Evolutionary conservation across 2,329 filamentous ascomycete species (phyloP), one percentile per base, ranked within the genome.

Genomic region (Diplodia mutila): DNA sequence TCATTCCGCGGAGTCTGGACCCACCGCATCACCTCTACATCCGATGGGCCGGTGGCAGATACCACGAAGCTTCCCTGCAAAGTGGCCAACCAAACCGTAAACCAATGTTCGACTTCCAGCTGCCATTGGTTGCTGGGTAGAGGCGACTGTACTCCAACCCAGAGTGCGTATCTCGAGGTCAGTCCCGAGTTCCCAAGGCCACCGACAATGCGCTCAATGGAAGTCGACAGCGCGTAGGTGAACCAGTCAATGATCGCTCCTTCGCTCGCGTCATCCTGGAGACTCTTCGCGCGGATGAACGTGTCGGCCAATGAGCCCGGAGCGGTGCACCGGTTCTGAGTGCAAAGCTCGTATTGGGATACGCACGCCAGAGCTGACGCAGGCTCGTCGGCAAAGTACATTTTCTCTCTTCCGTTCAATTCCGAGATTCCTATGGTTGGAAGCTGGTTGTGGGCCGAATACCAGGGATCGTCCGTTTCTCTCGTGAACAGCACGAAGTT

Each of bases 381-480:
- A 11, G 67, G 61, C 9, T 65, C 48, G 39, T 70, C 65, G 7
- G 16, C 54, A 4, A 37, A 12, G 32, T 65, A 68, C 6, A 18
- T 46, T 3, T 11, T 23, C n/a, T 11, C 8, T 23, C 4, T 16
- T 21, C 53, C 53, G 8, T 14, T 7, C 32, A 23, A 12, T 34
- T 4, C 16, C 9, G 27, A n/a, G n/a, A n/a, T n/a, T n/a, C n/a
- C n/a, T n/a, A n/a, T n/a, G n/a, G n/a, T n/a, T n/a, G n/a, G 3
- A 25, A 51, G 9, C 7, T 25, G 16, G 25, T 27, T n/a, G 29
- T 75, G 71, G 4, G 77, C 76, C 1, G 71, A 67, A 52, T 77
- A 78, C 72, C 75, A 75, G 1, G 75, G 74, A 64, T 80, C 78
- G 27, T 73, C 67, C 37, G 72, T 72, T 4, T 73, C 71, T 8